A percentile compares a stretch with the other conserved stretches of the same genome.
phyloP scores from a whole-genome alignment of 306 rosid genomes.

The Quercus rubra region DNA sequence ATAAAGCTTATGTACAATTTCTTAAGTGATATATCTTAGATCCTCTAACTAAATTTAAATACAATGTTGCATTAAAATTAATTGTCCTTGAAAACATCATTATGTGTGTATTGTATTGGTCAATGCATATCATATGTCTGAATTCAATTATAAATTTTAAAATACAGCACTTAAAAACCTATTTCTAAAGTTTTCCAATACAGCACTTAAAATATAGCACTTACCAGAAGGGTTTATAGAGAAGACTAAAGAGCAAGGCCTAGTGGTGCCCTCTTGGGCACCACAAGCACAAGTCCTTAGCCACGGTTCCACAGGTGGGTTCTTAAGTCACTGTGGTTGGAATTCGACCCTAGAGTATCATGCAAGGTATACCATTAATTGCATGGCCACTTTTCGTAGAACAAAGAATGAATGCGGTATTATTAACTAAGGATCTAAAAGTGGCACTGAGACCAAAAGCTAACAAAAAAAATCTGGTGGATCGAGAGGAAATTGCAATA shows the following conservation, averaged over 20 bases:
- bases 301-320: slow-evolving; percentile 25
- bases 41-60: too few species aligned
- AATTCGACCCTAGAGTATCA: slow-evolving; percentile 29
- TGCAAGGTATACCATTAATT: slow-evolving; percentile 22
- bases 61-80: too few species aligned
- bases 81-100: too few species aligned
- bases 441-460: slow-evolving; percentile 30
- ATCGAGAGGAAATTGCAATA: slow-evolving; percentile 28
- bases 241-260: slow-evolving; percentile 29
- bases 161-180: too few species aligned
- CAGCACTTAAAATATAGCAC: too few species aligned
- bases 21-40: too few species aligned
- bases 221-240: slow-evolving; percentile 28
- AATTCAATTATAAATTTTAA: too few species aligned
- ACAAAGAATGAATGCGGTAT: slow-evolving; percentile 23
- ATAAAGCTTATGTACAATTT: too few species aligned
- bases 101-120: too few species aligned
- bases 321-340: slow-evolving; percentile 48
- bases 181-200: too few species aligned
- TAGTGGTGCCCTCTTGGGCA: slow-evolving; percentile 28
- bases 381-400: slow-evolving; percentile 30
- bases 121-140: too few species aligned
- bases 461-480: slow-evolving; percentile 7
- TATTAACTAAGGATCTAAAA: slow-evolving; percentile 10
- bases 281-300: slow-evolving; percentile 36